Evolutionary conservation across 768 basidiomycete species (phyloP).

Genomic region (Podaxis pistillaris): DNA sequence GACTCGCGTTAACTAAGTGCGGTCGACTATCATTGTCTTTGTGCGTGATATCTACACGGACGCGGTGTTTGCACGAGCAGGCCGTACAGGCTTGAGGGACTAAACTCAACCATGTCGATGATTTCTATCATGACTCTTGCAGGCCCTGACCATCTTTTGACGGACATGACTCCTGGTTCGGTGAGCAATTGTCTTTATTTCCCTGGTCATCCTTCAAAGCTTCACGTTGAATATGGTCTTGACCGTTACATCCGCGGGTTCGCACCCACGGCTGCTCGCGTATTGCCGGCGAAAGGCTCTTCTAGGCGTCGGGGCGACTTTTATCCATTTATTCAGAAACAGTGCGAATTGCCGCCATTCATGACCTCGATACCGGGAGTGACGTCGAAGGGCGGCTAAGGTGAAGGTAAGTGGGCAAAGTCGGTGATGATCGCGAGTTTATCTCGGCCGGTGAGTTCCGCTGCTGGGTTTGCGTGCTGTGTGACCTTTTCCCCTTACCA

Average conservation of each 20-base stretch:
- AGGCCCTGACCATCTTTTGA: neutral
- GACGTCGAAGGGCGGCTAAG: neutral
- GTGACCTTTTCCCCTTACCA: conserved; percentile 10
- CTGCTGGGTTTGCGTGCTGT: conserved; percentile 5
- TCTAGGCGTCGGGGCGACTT: neutral
- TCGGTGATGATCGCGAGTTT: conserved; percentile 1
- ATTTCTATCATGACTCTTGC: neutral
- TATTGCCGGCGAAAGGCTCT: neutral
- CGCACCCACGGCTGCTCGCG: neutral
- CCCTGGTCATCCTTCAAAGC: neutral
- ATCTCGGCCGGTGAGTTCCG: conserved; percentile 16
- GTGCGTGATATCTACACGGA: too few relatives aligned
- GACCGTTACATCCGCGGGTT: neutral
- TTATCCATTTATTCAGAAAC: neutral
- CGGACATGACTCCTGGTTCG: neutral
- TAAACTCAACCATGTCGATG: neutral
- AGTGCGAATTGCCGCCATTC: neutral
- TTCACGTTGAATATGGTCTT: neutral
- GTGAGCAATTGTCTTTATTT: too few relatives aligned
- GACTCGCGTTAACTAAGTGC: too few relatives aligned
- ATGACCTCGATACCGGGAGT: neutral
- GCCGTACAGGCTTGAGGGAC: neutral
- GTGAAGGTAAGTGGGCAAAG: neutral
- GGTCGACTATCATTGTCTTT: too few relatives aligned
- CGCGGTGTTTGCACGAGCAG: too few relatives aligned